Base-by-base conservation (phyloP, 2,329 filamentous ascomycete genomes). In the Pyrenophora seminiperda region DNA sequence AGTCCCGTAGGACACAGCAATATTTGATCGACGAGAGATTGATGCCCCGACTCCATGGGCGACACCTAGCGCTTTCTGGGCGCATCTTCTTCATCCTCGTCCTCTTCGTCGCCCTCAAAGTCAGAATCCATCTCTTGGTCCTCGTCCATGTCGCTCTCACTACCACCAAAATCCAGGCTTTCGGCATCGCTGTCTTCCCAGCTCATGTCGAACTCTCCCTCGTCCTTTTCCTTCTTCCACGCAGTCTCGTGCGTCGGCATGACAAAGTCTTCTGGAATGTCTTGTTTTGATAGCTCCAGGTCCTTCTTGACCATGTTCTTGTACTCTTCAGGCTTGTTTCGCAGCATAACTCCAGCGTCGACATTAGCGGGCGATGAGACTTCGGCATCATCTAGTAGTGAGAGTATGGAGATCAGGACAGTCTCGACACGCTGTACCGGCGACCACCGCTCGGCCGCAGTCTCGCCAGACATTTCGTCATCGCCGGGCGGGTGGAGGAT, bases 331-430 rank as follows among this genome's bases (percentile, higher is more conserved):
- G 85, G 84, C 24, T 87, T 75, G 62, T 92, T 90, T 53, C 93
- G 86, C 66, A 95, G 87, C 78, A 91, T 83, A 18, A 97, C 88
- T 49, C 90, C 85, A 2, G 94, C 93, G 62, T 97, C 93, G 47
- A 97, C 92, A 71, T 97, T 97, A 56, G 93, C 94, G 0, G 94
- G 91, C 0, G 91, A 96, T 62, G 86, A 91, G 65, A 95, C 90
- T 74, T 99, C 93, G 11, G 93, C 91, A 64, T 96, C 91, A 71
- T 97, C 94, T 47, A 99, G 85, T 2, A 99, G 84, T 5, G 94
- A 88, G 6, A 97, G 83, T 14, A 97, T 90, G 7, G 91, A 96
- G 55, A 96, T 91, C 14, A 99, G 83, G 29, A 99, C 92, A 2
- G 91, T 95, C 76, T 97, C 94, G 39, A 95, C 93, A 15, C 92